Base-by-base conservation (phyloP, 257 asterid species). In the Ocimum tenuiflorum region DNA sequence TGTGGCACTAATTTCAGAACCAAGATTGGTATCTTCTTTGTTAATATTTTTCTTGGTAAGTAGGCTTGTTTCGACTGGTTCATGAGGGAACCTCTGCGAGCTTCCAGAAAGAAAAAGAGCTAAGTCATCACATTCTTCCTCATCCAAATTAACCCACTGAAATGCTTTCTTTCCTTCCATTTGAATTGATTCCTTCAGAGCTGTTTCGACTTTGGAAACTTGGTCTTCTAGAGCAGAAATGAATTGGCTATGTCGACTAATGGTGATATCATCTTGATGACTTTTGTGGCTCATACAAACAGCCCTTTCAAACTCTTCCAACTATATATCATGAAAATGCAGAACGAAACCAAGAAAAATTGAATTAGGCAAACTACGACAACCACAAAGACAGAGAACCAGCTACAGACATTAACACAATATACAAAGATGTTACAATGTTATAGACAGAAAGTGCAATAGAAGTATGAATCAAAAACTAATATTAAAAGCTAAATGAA, bases 291-390 rank as follows among this genome's bases (percentile, higher is more conserved):
- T 88, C 79, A 74, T 33, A 45, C 78, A 68, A 74, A 88, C 89
- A 31, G 94, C 96, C 68, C 65, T 80, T 71, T 82, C 96, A 79
- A 86, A 86, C 77, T 88, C 96, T 46, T 88, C 96, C 78, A 86
- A 69, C 94, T 88, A 41, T 43, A 71, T 41, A 79, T 47, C 35
- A 60, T 9, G 57, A 64, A 57, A 67, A 23, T 3, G 23, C 66
- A 12, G n/a, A 53, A 4, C 46, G 20, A 4, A 47, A 54, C 6
- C 41, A 43, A 51, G 29, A 22, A 54, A 31, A 15, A 18, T 8
- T 22, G 59, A 57, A 59, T 59, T 19, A 29, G 57, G 48, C 1
- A 41, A 45, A 38, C 54, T 36, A 6, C 8, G 47, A 20, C 17
- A 19, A 46, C 58, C 59, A 31, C 43, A 14, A 38, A 66, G n/a